Evolutionary conservation across 768 basidiomycete genomes (phyloP).

Genomic region (Psilocybe azurescens): DNA sequence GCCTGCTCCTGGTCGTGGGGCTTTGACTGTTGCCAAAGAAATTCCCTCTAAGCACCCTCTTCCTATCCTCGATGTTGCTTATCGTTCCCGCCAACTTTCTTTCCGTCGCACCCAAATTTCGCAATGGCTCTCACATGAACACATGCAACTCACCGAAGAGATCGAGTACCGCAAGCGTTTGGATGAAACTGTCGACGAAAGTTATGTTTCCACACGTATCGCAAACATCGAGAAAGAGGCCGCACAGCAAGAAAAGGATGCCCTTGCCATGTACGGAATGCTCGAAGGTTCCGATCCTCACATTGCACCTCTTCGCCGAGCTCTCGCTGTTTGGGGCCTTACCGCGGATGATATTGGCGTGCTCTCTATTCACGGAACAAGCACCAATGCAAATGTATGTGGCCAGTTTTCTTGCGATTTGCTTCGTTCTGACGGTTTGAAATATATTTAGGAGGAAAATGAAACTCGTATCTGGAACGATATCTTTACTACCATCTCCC

Average conservation of each 20-base stretch:
- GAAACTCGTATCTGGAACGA: constrained; percentile 98
- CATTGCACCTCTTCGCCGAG: constrained; percentile 91
- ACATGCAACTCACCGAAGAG: constrained; percentile 83
- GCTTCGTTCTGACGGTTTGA: constrained; percentile 13
- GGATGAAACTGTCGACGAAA: constrained; percentile 58
- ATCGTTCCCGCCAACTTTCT: constrained; percentile 90
- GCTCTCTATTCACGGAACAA: constrained; percentile 88
- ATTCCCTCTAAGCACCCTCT: constrained; percentile 78
- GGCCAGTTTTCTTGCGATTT: constrained; percentile 1
- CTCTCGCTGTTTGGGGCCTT: constrained; percentile 96
- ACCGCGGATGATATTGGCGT: constrained; percentile 92
- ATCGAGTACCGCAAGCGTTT: constrained; percentile 61
- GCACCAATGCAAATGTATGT: constrained; percentile 80
- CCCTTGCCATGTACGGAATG: constrained; percentile 95
- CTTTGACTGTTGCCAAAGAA: constrained; percentile 88
- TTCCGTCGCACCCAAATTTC: constrained; percentile 97
- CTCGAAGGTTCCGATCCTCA: constrained; percentile 85
- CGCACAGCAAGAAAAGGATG: constrained; percentile 89
- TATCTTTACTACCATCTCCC: constrained; percentile 86
- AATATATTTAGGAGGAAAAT: constrained; percentile 79
- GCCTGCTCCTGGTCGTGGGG: constrained; percentile 95
- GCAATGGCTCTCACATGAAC: constrained; percentile 93
- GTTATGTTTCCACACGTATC: constrained; percentile 78
- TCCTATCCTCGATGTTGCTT: constrained; percentile 82
- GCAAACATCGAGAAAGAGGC: constrained; percentile 92